phyloP scores from a whole-genome alignment of 2,329 filamentous ascomycete species.

The Epicoccum nigrum region DNA sequence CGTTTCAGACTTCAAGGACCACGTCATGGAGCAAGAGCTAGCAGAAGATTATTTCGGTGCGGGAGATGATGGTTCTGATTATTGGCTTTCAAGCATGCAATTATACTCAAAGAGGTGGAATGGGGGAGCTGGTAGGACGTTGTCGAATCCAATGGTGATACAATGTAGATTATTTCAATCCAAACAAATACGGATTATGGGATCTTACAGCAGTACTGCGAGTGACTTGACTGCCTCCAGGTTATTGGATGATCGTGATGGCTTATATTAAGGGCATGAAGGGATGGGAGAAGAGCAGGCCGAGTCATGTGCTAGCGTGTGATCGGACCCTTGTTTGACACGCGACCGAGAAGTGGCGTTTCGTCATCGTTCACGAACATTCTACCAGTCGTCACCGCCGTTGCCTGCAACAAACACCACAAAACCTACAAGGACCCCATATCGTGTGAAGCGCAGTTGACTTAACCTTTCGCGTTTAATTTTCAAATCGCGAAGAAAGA shows the following conservation, averaged over 20 bases:
- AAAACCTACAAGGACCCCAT: neutral
- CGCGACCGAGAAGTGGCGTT: conserved; percentile 12
- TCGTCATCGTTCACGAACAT: conserved; percentile 21
- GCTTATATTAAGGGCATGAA: neutral
- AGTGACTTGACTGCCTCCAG: too few relatives aligned
- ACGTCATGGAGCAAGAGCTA: conserved; percentile 3
- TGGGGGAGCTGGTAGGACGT: too few relatives aligned
- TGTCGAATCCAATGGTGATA: too few relatives aligned
- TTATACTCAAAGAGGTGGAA: too few relatives aligned
- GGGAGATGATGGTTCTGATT: neutral
- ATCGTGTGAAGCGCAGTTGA: too few relatives aligned
- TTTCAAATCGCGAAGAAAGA: neutral
- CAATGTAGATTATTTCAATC: too few relatives aligned
- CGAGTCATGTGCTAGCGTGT: conserved; percentile 35
- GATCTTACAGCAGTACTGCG: too few relatives aligned
- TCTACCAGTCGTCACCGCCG: conserved; percentile 12
- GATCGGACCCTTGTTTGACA: conserved; percentile 17
- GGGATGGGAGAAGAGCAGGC: neutral
- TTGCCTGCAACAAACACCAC: conserved; percentile 8
- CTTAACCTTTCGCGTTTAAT: too few relatives aligned
- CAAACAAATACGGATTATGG: too few relatives aligned
- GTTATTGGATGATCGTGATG: too few relatives aligned
- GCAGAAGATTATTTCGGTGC: neutral
- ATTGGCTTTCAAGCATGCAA: neutral
- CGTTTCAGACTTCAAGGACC: neutral